These are phyloP conservation scores for Carex cristatella DNA, from an alignment of 176 grass and related monocot species.

Conservation along the genomic window DNA sequence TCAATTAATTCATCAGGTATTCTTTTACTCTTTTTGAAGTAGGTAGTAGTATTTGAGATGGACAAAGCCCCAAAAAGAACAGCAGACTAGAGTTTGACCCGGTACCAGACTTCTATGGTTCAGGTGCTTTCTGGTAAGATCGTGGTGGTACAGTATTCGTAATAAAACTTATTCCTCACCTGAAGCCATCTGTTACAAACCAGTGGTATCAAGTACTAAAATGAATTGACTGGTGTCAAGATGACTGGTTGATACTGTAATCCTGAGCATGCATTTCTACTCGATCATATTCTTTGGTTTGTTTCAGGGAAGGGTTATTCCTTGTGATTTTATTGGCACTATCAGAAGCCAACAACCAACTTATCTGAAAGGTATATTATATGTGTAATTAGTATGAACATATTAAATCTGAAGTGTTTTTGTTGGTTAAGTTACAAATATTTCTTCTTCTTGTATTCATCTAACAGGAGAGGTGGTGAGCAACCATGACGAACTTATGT, in stretches of 20 bases:
- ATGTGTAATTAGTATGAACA: neutral
- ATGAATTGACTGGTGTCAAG: neutral
- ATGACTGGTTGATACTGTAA: neutral
- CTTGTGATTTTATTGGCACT: conserved; percentile 89
- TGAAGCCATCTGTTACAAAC: neutral
- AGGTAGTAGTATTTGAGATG: neutral
- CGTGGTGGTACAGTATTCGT: neutral
- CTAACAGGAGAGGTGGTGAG: conserved; percentile 75
- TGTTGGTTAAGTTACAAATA: conserved; percentile 11
- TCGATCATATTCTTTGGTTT: neutral
- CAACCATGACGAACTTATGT: conserved; percentile 98
- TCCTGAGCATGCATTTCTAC: neutral
- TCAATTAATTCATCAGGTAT: conserved; percentile 97
- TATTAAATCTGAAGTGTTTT: neutral
- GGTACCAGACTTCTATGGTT: neutral
- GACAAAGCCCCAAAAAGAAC: neutral
- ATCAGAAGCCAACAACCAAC: conserved; percentile 90
- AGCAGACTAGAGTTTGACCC: neutral
- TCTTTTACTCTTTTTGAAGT: neutral
- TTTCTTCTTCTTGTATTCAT: conserved; percentile 22
- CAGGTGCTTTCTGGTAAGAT: neutral
- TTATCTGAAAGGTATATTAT: conserved; percentile 56
- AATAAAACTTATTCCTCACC: neutral
- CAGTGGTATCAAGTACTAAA: neutral
- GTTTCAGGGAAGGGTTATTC: conserved; percentile 87